phyloP scores from a whole-genome alignment of 73 alveolate genomes.

The Paramecium bursaria region DNA sequence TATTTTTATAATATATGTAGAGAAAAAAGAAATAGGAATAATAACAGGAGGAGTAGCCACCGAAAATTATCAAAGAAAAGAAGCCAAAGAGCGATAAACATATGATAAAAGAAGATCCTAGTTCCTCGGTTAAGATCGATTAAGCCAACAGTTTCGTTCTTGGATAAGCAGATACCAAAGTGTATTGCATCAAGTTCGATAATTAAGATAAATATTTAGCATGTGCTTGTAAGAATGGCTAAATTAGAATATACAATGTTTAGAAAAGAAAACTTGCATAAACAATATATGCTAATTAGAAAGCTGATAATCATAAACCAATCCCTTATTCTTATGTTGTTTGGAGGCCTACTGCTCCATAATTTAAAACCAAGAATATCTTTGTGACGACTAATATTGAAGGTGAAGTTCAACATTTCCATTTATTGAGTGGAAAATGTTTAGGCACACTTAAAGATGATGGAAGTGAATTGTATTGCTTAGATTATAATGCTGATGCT shows the following conservation, averaged over 20 bases:
- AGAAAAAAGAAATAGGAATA: too few relatives aligned
- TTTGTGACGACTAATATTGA: conserved; percentile 92
- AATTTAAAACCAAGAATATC: conserved; percentile 89
- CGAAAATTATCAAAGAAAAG: conserved; percentile 19
- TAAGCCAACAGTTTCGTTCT: conserved; percentile 41
- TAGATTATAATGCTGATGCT: conserved; percentile 95
- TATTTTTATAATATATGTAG: too few relatives aligned
- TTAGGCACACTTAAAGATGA: conserved; percentile 92
- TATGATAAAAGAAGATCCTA: conserved; percentile 18
- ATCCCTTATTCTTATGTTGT: conserved; percentile 84
- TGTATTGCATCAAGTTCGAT: conserved; percentile 86
- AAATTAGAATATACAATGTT: conserved; percentile 84
- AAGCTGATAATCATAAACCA: too few relatives aligned
- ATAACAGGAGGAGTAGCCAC: too few relatives aligned
- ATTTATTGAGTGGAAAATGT: conserved; percentile 94
- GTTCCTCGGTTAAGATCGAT: neutral
- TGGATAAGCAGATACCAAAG: conserved; percentile 78
- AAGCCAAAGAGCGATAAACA: conserved; percentile 46
- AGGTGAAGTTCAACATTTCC: conserved; percentile 96
- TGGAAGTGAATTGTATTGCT: conserved; percentile 90
- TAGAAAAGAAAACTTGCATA: conserved; percentile 77
- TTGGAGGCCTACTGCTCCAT: conserved; percentile 91
- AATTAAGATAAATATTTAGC: conserved; percentile 89
- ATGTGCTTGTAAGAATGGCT: conserved; percentile 84
- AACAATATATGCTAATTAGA: conserved; percentile 56